These are phyloP conservation scores for Punica granatum DNA, from an alignment of 345 rosid species.

Conservation along the genomic window DNA sequence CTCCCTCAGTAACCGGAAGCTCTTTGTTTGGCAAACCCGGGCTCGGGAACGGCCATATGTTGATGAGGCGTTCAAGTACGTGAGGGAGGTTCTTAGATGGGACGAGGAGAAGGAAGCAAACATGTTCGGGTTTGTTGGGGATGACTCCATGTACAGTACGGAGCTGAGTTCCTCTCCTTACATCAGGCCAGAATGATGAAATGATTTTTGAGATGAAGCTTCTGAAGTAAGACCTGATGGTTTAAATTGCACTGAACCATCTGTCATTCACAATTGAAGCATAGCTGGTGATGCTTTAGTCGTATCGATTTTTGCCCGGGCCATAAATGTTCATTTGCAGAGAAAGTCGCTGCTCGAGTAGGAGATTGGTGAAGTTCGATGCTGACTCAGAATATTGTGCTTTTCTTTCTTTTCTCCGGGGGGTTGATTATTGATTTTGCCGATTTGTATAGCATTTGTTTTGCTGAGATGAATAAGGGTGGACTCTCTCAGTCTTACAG, in stretches of 20 bases:
- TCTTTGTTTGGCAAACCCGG: slow-evolving; percentile 40
- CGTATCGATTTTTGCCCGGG: background rate
- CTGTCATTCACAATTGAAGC: background rate
- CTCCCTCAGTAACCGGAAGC: slow-evolving; percentile 29
- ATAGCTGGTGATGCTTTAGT: background rate
- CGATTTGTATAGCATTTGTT: slow-evolving; percentile 14
- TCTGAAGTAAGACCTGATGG: background rate
- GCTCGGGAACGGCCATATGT: slow-evolving; percentile 33
- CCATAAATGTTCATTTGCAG: background rate
- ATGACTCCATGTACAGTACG: slow-evolving; percentile 46
- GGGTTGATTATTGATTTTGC: slow-evolving; percentile 1
- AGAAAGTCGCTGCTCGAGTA: background rate
- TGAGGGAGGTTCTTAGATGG: slow-evolving; percentile 55
- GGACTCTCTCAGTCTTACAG: background rate
- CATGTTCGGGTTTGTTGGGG: slow-evolving; percentile 23
- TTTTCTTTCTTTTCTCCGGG: background rate
- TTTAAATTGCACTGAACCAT: background rate
- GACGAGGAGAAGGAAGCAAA: slow-evolving; percentile 46
- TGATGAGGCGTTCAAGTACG: slow-evolving; percentile 44
- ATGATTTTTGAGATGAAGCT: background rate
- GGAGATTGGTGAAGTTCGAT: background rate
- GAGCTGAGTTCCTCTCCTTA: slow-evolving; percentile 40
- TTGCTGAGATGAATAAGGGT: slow-evolving; percentile 8
- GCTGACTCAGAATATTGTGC: background rate
- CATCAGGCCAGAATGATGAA: slow-evolving; percentile 24